Evolutionary conservation across 2,329 filamentous ascomycete species (phyloP), one percentile per base, ranked within the genome.

Genomic region (Verruconis gallopava): DNA sequence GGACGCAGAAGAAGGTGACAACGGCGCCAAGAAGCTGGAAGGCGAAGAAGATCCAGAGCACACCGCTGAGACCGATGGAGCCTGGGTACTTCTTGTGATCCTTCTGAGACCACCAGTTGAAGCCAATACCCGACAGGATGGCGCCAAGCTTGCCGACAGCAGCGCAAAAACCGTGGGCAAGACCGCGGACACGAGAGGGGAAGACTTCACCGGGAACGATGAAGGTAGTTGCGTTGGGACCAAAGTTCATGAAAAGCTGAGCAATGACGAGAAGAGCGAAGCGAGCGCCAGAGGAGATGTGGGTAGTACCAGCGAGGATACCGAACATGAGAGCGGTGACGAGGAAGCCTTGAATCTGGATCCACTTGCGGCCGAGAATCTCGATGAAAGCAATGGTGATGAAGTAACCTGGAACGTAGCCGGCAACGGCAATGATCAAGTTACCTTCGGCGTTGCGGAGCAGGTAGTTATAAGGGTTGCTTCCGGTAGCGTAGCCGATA

Each of bases 201-300:
- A 60, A 61, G 25, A 55, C 54, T 44, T 62, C 58, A 15, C 55
- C 58, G 0, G 59, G 56, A 3, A 62, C 53, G 46, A 60, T 55
- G 47, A 61, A 62, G 2, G 58, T 61, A 9, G 58, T 60, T 4
- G 53, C 47, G 46, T 60, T 61, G 21, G 57, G 49, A 25, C 49
- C 51, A 35, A 51, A 53, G 46, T 51, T 50, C 44, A 51, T 48
- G 45, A 50, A 50, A 51, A 44, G 55, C 15, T 50, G 48, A 59
- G 44, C 42, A 20, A 47, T 40, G 21, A 52, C 49, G 36, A 57
- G 51, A n/a, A 56, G 46, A 3, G 50, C 49, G 43, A 56, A 52
- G 25, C 54, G 45, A 2, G 50, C 50, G n/a, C 43, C 51, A 4
- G 52, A 54, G 12, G 49, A 49, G 22, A 53, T 47, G 34, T 54